Evolutionary conservation across 2,329 filamentous ascomycete species (phyloP).

Genomic region (Fusarium chlamydosporum): DNA sequence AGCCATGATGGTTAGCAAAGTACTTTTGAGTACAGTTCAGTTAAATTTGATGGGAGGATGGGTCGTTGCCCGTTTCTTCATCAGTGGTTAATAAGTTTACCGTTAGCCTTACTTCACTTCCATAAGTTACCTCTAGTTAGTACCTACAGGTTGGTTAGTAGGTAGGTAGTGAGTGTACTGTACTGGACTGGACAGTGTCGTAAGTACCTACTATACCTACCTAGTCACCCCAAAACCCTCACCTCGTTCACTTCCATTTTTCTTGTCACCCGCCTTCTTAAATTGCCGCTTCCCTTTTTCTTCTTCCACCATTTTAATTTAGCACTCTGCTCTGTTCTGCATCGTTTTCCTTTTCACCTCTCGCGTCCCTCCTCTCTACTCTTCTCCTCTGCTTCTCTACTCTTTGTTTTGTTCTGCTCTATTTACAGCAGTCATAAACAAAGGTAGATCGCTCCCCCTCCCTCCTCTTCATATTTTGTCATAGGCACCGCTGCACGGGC

Average conservation of each 20-base stretch:
- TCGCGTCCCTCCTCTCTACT: conserved; percentile 1
- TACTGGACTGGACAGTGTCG: background rate
- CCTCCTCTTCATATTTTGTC: conserved; percentile 25
- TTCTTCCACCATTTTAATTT: conserved; percentile 11
- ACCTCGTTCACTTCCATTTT: conserved; percentile 41
- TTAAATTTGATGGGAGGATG: conserved; percentile 16
- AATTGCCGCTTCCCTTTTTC: conserved; percentile 50
- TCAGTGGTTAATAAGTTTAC: conserved; percentile 19
- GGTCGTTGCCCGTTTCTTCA: conserved; percentile 16
- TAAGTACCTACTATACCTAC: too few species aligned
- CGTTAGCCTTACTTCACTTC: conserved; percentile 12
- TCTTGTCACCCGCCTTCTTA: conserved; percentile 44
- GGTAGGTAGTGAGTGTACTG: background rate
- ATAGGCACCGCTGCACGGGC: conserved; percentile 41
- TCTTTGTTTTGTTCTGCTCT: conserved; percentile 30
- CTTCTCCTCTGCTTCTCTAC: conserved; percentile 10
- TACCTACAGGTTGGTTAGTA: background rate
- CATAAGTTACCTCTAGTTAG: too few species aligned
- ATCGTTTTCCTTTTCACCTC: conserved; percentile 36
- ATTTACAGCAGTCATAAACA: conserved; percentile 38
- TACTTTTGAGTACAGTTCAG: conserved; percentile 24
- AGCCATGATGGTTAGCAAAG: conserved; percentile 17
- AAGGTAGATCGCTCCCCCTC: conserved; percentile 29
- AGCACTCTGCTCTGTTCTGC: background rate
- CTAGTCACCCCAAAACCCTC: conserved; percentile 46